Conservation (phyloP, 1,139 yeast genomes). For the Yamadazyma trypodendri region DNA sequence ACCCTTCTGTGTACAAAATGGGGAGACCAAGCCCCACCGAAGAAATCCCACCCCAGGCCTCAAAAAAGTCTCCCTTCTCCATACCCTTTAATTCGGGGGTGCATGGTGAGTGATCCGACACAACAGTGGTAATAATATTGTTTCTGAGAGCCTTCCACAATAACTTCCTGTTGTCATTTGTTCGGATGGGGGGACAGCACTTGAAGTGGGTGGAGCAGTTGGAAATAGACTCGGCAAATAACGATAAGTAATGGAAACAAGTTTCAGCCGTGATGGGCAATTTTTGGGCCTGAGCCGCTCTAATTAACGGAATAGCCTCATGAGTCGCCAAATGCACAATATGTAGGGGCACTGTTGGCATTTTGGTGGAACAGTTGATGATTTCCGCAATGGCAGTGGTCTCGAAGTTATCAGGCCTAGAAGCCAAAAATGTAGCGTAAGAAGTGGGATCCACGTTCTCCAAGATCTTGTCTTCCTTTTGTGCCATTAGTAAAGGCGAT, state of each 20-base stretch:
- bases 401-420: slow-evolving; percentile 88
- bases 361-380: slow-evolving; percentile 55
- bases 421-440: slow-evolving; percentile 72
- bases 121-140: slow-evolving; percentile 77
- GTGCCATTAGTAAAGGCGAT: slow-evolving; percentile 48
- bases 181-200: slow-evolving; percentile 93
- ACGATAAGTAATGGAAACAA: slow-evolving; percentile 84
- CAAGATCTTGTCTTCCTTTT: slow-evolving; percentile 40
- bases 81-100: slow-evolving; percentile 85
- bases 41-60: slow-evolving; percentile 97
- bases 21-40: slow-evolving; percentile 91
- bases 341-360: slow-evolving; percentile 73
- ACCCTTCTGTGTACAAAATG: slow-evolving; percentile 73
- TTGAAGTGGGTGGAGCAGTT: slow-evolving; percentile 78
- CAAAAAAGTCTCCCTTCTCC: slow-evolving; percentile 80
- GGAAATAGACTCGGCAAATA: slow-evolving; percentile 74
- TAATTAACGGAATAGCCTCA: slow-evolving; percentile 71
- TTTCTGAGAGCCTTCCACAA: slow-evolving; percentile 76
- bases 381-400: slow-evolving; percentile 77
- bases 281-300: slow-evolving; percentile 59
- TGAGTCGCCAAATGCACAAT: slow-evolving; percentile 88
- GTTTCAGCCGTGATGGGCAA: slow-evolving; percentile 81
- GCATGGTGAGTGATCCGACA: slow-evolving; percentile 95
- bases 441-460: slow-evolving; percentile 59
- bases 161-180: slow-evolving; percentile 62